Evolutionary conservation across 1,284 basidiomycete genomes (phyloP).

Genomic region (Microbotryomycetes sp.): DNA sequence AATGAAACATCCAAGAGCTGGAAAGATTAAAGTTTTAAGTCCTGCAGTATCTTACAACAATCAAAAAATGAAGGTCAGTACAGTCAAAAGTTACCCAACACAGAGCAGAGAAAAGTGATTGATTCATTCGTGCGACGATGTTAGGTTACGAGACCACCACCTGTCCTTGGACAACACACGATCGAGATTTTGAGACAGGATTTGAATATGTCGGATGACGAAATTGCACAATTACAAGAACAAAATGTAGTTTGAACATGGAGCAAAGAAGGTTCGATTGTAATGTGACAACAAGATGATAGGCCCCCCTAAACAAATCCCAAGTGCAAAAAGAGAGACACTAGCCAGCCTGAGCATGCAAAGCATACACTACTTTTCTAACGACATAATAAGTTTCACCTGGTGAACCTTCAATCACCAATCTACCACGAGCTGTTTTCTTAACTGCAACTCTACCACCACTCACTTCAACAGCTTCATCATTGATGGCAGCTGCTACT

Average conservation of each 20-base stretch:
- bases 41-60: conserved; percentile 86
- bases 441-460: conserved; percentile 76
- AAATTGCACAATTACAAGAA: conserved; percentile 53
- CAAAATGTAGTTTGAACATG: conserved; percentile 48
- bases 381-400: conserved; percentile 84
- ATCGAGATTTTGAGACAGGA: conserved; percentile 49
- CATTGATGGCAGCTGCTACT: conserved; percentile 45
- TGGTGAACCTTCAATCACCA: conserved; percentile 80
- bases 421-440: conserved; percentile 72
- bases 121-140: too few relatives aligned
- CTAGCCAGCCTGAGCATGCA: conserved; percentile 56
- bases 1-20: conserved; percentile 47
- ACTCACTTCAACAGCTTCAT: conserved; percentile 39
- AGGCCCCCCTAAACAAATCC: too few relatives aligned
- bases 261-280: not conserved
- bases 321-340: too few relatives aligned
- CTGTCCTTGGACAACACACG: conserved; percentile 47
- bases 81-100: not conserved
- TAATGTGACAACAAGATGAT: too few relatives aligned
- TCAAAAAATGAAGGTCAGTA: conserved; percentile 49
- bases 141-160: conserved; percentile 66
- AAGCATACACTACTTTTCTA: conserved; percentile 74
- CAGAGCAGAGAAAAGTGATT: too few relatives aligned
- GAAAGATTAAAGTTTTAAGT: conserved; percentile 75
- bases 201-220: conserved; percentile 57